Base-by-base conservation (phyloP, 169 alveolate species). In the Plasmodium gallinaceum region DNA sequence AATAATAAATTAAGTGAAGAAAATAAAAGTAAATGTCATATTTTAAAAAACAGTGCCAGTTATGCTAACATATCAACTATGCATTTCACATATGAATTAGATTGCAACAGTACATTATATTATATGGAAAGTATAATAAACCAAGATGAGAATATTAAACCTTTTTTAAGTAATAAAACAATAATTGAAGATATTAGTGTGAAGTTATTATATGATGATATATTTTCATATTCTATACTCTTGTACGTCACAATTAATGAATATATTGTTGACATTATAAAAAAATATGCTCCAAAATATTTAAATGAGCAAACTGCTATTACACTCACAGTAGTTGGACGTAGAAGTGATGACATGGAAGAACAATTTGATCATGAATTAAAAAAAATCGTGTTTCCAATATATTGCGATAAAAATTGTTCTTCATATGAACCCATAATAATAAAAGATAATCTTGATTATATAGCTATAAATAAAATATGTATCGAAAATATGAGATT, bases 61-160 rank as follows among this genome's bases (percentile, higher is more conserved):
- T 83, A 83, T 42, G 60, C 91, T 24, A 83, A 83, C 65, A 37
- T 83, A 20, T 12, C 83, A 16, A 48, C 73, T 16, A 83, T 83
- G 91, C 22, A 54, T 69, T 73, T 68, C 18, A 83, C 85, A 14
- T 83, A 83, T 37, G 91, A 83, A 62, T 32, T 83, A 22, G 91
- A 83, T 69, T 83, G 91, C 42, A 83, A 83, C 74, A 58, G 54
- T 12, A 20, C 89, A 5, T 12, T 78, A 16, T 78, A 58, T 66
- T 78, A 78, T 43, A 32, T n/a, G 54, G 89, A 65, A 42, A 18
- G 46, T 62, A 24, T 48, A 7, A 20, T 52, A 16, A 14, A 37
- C 32, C 70, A 78, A 14, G 89, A 64, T 51, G 14, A 64, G 6
- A 65, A 46, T 78, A 39, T 64, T 58, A 78, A 6, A 22, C 69